Evolutionary conservation across 768 basidiomycete species (phyloP).

Genomic region (Leccinum disarticulatum): DNA sequence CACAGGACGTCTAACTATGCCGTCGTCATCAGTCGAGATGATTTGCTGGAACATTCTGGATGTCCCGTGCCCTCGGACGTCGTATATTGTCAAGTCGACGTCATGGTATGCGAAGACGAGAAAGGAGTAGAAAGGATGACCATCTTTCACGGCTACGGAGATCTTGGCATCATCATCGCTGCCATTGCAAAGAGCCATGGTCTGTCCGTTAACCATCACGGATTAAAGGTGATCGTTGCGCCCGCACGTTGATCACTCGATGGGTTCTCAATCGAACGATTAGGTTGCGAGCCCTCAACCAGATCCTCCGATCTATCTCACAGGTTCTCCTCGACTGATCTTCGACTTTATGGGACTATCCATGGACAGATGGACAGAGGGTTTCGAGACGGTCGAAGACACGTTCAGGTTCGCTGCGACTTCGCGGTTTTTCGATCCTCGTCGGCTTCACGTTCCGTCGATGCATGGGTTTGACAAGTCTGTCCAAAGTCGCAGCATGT

Average conservation of each 20-base stretch:
- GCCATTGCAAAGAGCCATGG: constrained; percentile 53
- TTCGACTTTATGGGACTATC: constrained; percentile 58
- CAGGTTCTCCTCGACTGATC: constrained; percentile 48
- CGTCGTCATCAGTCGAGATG: constrained; percentile 42
- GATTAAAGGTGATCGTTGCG: constrained; percentile 50
- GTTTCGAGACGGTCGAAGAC: constrained; percentile 54
- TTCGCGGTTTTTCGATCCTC: constrained; percentile 53
- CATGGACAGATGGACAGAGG: constrained; percentile 47
- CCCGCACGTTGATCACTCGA: not conserved
- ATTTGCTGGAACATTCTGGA: constrained; percentile 29
- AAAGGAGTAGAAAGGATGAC: constrained; percentile 50
- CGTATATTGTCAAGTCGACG: constrained; percentile 55
- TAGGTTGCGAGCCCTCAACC: constrained; percentile 31
- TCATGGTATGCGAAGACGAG: constrained; percentile 54
- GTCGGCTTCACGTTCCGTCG: constrained; percentile 32
- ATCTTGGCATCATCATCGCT: constrained; percentile 69
- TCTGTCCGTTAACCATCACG: constrained; percentile 49
- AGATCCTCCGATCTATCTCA: constrained; percentile 46
- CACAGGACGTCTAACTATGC: constrained; percentile 67
- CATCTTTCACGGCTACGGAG: constrained; percentile 67
- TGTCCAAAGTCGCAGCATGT: constrained; percentile 54
- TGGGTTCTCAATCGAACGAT: constrained; percentile 22
- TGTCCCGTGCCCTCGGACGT: constrained; percentile 6
- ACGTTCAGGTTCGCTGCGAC: constrained; percentile 59
- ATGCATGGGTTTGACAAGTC: constrained; percentile 43